These are phyloP conservation scores for Kalmusia sp. DNA, from an alignment of 2,329 filamentous ascomycete genomes.

Conservation along the genomic window DNA sequence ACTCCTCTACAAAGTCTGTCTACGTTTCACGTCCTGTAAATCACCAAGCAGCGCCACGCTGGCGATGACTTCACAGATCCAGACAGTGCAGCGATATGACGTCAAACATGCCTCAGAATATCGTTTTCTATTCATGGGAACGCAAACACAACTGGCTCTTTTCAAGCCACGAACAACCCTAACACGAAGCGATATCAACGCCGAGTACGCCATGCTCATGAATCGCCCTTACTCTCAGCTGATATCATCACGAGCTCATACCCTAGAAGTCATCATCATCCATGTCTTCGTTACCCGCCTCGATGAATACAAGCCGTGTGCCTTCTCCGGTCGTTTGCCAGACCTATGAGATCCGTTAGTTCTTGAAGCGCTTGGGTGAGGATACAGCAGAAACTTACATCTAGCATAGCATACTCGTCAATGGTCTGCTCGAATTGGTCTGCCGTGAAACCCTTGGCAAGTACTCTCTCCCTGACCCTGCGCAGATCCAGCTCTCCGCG, in stretches of 20 bases:
- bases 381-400: conserved; percentile 68
- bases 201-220: conserved; percentile 32
- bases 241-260: conserved; percentile 14
- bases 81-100: no score
- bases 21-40: no score
- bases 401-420: conserved; percentile 85
- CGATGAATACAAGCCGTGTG: conserved; percentile 62
- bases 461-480: conserved; percentile 86
- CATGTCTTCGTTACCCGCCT: conserved; percentile 56
- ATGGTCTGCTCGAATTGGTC: conserved; percentile 88
- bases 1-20: no score
- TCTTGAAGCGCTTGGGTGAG: conserved; percentile 1
- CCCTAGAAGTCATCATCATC: conserved; percentile 44
- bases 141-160: not conserved
- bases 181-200: conserved; percentile 23
- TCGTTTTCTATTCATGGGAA: not conserved
- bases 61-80: no score
- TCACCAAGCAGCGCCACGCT: no score
- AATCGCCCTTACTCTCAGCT: conserved; percentile 20
- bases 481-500: conserved; percentile 82
- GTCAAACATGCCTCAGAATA: no score
- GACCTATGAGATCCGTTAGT: conserved; percentile 51
- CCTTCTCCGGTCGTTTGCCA: conserved; percentile 64
- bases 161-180: conserved; percentile 2
- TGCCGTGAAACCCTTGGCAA: conserved; percentile 95